Evolutionary conservation across 768 basidiomycete species (phyloP).

Genomic region (Mycena latifolia): DNA sequence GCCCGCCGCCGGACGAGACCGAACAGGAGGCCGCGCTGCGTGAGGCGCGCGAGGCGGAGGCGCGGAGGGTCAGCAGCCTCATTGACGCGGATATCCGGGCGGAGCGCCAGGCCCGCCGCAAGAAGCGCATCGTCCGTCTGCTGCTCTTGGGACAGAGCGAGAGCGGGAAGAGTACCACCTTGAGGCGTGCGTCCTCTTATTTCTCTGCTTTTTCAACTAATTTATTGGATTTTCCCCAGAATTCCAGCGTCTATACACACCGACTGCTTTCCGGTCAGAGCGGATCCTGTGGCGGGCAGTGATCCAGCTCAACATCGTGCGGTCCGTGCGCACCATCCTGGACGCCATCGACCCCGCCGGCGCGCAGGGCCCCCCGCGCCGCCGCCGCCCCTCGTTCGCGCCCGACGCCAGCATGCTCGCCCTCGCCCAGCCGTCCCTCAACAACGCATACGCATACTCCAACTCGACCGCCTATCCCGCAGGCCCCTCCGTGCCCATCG

Average conservation of each 20-base stretch:
- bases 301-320: constrained; percentile 86
- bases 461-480: too few species aligned
- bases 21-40: constrained; percentile 57
- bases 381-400: constrained; percentile 43
- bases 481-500: too few species aligned
- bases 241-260: constrained; percentile 82
- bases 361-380: constrained; percentile 37
- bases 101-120: constrained; percentile 71
- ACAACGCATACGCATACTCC: too few species aligned
- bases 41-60: constrained; percentile 65
- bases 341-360: constrained; percentile 55
- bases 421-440: constrained; percentile 31
- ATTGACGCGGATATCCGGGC: constrained; percentile 78
- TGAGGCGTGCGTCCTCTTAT: constrained; percentile 71
- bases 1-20: constrained; percentile 71
- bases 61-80: constrained; percentile 65
- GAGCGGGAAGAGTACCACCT: constrained; percentile 79
- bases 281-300: constrained; percentile 86
- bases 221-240: constrained; percentile 54
- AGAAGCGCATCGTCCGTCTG: constrained; percentile 78
- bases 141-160: constrained; percentile 87
- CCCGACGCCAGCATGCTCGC: constrained; percentile 40
- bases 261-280: constrained; percentile 80
- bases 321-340: constrained; percentile 80
- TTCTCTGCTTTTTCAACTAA: background rate